phyloP scores from a whole-genome alignment of 768 basidiomycete genomes.

The Kwoniella botswanensis region DNA sequence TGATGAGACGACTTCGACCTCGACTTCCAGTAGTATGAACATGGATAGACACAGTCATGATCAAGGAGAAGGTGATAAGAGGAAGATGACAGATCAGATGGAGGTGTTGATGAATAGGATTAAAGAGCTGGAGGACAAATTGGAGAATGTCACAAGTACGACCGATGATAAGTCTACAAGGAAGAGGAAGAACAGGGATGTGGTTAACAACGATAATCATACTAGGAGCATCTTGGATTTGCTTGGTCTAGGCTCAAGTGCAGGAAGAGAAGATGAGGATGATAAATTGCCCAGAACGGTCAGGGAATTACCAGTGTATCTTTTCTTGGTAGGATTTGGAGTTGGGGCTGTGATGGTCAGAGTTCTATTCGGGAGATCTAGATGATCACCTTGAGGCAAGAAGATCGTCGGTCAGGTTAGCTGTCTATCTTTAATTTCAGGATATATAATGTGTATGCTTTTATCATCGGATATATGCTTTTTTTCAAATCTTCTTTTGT shows the following conservation, averaged over 20 bases:
- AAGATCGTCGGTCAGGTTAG: neutral
- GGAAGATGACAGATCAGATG: constrained; percentile 34
- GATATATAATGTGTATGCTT: too few relatives aligned
- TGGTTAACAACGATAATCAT: neutral
- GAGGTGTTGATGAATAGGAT: constrained; percentile 26
- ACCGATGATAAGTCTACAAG: neutral
- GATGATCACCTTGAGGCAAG: constrained; percentile 3
- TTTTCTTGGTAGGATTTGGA: constrained; percentile 53
- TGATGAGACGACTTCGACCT: neutral
- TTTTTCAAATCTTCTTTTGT: too few relatives aligned
- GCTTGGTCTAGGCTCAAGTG: constrained; percentile 9
- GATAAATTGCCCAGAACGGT: constrained; percentile 43
- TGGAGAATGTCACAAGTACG: neutral
- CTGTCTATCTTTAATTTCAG: neutral
- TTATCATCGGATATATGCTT: too few relatives aligned
- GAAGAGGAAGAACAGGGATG: neutral
- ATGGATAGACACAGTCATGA: neutral
- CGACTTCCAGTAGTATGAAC: neutral
- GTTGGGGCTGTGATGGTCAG: constrained; percentile 49
- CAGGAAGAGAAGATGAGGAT: neutral
- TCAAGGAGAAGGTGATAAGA: constrained; percentile 4
- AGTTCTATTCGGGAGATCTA: constrained; percentile 36
- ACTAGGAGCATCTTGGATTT: constrained; percentile 8
- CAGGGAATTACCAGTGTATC: constrained; percentile 46
- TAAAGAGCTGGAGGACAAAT: constrained; percentile 34